These are phyloP conservation scores for Macrophomina phaseolina DNA, from an alignment of 2,329 filamentous ascomycete species.

Conservation along the genomic window DNA sequence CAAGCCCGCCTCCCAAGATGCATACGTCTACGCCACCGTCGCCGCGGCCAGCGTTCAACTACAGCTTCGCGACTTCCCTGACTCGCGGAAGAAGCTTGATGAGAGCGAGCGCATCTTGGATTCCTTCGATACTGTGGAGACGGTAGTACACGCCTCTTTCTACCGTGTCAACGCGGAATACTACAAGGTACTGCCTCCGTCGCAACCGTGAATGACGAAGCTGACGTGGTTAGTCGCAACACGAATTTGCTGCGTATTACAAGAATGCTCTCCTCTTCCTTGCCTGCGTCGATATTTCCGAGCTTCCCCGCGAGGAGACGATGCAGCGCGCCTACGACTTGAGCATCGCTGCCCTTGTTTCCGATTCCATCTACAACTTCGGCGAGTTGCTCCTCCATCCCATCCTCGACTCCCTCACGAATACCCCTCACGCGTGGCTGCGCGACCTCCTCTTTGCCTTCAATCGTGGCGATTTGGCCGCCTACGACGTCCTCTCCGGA, in stretches of 20 bases:
- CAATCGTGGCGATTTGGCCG: constrained; percentile 89
- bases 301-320: constrained; percentile 76
- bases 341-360: constrained; percentile 88
- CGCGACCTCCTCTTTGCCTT: constrained; percentile 96
- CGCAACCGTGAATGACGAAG: not conserved
- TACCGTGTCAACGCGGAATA: constrained; percentile 95
- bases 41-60: constrained; percentile 89
- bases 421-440: constrained; percentile 82
- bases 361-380: constrained; percentile 98
- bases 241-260: constrained; percentile 96
- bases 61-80: constrained; percentile 77
- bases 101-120: constrained; percentile 87
- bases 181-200: constrained; percentile 67
- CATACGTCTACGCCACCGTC: constrained; percentile 90
- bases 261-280: constrained; percentile 97
- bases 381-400: constrained; percentile 98
- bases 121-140: constrained; percentile 92
- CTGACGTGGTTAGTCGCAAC: constrained; percentile 63
- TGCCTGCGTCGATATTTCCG: constrained; percentile 85
- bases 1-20: constrained; percentile 91
- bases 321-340: constrained; percentile 88
- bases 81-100: constrained; percentile 84
- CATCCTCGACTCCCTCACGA: constrained; percentile 83
- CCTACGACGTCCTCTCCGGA: constrained; percentile 81
- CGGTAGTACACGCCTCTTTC: constrained; percentile 92